Evolutionary conservation across 2,329 filamentous ascomycete genomes (phyloP).

Genomic region (Didymella glomerata): DNA sequence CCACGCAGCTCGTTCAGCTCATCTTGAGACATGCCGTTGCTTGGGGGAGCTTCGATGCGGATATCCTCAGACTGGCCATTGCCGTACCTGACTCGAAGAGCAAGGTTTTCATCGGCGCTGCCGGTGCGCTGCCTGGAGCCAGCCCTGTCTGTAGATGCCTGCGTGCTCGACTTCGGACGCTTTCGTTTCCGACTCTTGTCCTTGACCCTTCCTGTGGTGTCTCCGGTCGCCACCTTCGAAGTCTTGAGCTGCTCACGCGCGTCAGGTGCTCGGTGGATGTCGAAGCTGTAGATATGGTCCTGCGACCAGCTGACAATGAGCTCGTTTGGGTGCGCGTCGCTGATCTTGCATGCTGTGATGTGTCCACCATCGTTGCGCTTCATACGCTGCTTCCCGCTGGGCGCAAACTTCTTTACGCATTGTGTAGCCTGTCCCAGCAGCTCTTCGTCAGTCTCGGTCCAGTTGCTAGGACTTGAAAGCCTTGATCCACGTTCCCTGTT

Average conservation of each 20-base stretch:
- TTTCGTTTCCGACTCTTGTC: slow-evolving; percentile 63
- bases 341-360: slow-evolving; percentile 76
- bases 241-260: slow-evolving; percentile 54
- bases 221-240: slow-evolving; percentile 26
- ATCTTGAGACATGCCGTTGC: slow-evolving; percentile 45
- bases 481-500: slow-evolving; percentile 62
- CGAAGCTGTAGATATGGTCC: slow-evolving; percentile 72
- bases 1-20: slow-evolving; percentile 60
- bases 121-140: slow-evolving; percentile 60
- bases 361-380: slow-evolving; percentile 65
- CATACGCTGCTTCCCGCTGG: slow-evolving; percentile 65
- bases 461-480: slow-evolving; percentile 53
- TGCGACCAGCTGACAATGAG: slow-evolving; percentile 74
- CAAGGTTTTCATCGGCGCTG: slow-evolving; percentile 56
- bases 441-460: slow-evolving; percentile 60
- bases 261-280: slow-evolving; percentile 67
- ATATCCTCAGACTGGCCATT: slow-evolving; percentile 69
- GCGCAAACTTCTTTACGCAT: slow-evolving; percentile 73
- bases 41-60: slow-evolving; percentile 53
- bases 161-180: slow-evolving; percentile 56
- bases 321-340: slow-evolving; percentile 72
- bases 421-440: slow-evolving; percentile 66
- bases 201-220: slow-evolving; percentile 35
- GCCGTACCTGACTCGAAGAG: slow-evolving; percentile 65
- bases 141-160: slow-evolving; percentile 54